Evolutionary conservation across 306 rosid species (phyloP), one percentile per base, ranked within the genome.

Genomic region (Vicia villosa): DNA sequence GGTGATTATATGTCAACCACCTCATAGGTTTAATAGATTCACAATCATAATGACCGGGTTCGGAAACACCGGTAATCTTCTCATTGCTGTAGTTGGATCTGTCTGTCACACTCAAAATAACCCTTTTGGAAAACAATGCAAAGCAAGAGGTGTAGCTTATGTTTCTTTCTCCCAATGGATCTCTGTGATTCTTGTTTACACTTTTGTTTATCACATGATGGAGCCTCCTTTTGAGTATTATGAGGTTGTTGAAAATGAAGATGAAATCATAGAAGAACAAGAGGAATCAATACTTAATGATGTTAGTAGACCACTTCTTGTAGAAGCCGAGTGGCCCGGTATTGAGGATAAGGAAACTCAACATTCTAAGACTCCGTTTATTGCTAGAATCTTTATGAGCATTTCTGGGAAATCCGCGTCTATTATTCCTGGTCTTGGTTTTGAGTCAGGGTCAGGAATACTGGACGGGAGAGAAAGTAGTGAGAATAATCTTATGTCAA

Each of bases 251-350:
- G 96, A 92, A 41, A 91, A 84, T 75, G 88, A 81, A 17, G 24
- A 0, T 61, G 87, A 82, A 40, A 86, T 84, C 19, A 60, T 1
- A 3, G 47, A 60, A 60, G 46, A 59, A 58, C 79, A 68, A 70
- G 94, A 82, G 75, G 68, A 63, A 24, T 40, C 1, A 9, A 3
- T 66, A 7, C 60, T 66, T 26, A 81, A 82, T 17, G 82, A 86
- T 80, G 43, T 80, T 7, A 84, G 98, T 69, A 87, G 87, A 52
- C 91, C 96, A 10, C 82, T 92, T 4, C 95, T 92, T 73, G 91
- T 89, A 4, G 98, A 92, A 83, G 98, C 98, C 38, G 98, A 92
- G 69, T 92, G 98, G 98, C 98, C 92, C 0, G 95, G 92, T 12
- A 89, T 92, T 41, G 96, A 89, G 75, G 91, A 89, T 61, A 89